These are phyloP conservation scores for Boletus subcaerulescens DNA, from an alignment of 768 basidiomycete genomes.

Conservation along the genomic window DNA sequence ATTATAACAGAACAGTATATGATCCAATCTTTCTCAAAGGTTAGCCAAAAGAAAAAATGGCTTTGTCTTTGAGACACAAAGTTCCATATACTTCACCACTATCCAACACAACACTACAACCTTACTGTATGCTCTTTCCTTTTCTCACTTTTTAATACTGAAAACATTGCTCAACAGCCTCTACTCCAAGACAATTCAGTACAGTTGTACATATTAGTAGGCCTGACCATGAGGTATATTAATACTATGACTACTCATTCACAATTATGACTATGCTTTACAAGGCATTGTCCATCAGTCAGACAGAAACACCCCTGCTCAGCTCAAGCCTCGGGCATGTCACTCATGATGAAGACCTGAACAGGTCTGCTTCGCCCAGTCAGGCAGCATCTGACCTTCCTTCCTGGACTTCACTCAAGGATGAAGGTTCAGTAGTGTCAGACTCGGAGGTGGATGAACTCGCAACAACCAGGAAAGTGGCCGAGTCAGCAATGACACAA, in stretches of 20 bases:
- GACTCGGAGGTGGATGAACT: constrained; percentile 12
- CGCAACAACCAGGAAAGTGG: not conserved
- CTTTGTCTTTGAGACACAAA: constrained; percentile 18
- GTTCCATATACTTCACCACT: not conserved
- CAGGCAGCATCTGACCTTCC: constrained; percentile 17
- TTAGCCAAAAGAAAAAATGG: constrained; percentile 5
- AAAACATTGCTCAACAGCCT: constrained; percentile 2
- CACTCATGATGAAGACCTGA: not conserved
- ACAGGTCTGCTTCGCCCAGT: not conserved
- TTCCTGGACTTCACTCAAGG: constrained; percentile 20
- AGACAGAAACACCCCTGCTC: not conserved
- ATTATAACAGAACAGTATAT: not conserved
- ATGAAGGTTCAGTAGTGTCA: not conserved
- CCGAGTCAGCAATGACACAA: not conserved
- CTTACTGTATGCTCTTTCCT: constrained; percentile 12
- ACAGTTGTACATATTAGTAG: constrained; percentile 1
- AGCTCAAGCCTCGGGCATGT: constrained; percentile 2
- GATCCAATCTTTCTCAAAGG: too few relatives aligned
- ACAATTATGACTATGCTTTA: constrained; percentile 4
- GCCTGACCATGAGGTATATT: constrained; percentile 12
- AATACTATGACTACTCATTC: not conserved
- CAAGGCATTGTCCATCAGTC: constrained; percentile 12
- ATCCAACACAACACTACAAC: not conserved
- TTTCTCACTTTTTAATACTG: not conserved
- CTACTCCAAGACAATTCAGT: constrained; percentile 16